phyloP scores from a whole-genome alignment of 129 eudicot species.

The Sambucus nigra region DNA sequence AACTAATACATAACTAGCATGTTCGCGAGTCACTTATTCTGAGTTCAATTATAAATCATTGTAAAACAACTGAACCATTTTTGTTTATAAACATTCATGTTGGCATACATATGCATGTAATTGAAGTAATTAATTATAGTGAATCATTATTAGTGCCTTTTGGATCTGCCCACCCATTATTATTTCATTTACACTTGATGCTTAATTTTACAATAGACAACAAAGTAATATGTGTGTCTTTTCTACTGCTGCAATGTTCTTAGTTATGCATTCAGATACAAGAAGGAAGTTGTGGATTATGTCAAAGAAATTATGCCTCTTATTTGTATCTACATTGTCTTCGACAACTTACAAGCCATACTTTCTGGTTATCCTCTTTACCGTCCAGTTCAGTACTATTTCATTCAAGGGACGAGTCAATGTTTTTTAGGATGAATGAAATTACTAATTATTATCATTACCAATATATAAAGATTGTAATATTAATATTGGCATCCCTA shows the following conservation, averaged over 20 bases:
- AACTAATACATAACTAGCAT: too few species aligned
- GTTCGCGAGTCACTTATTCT: too few species aligned
- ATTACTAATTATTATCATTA: too few species aligned
- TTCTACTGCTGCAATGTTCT: conserved; percentile 21
- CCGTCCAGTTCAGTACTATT: not conserved
- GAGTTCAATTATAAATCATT: too few species aligned
- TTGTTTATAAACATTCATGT: too few species aligned
- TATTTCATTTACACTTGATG: not conserved
- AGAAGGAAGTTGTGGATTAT: conserved; percentile 23
- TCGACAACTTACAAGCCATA: conserved; percentile 25
- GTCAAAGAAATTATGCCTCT: conserved; percentile 21
- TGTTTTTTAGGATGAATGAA: too few species aligned
- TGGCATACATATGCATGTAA: not conserved
- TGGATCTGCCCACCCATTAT: not conserved
- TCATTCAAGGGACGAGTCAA: not conserved
- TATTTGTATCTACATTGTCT: conserved; percentile 25
- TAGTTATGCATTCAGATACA: conserved; percentile 24
- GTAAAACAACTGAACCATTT: too few species aligned
- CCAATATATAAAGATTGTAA: too few species aligned
- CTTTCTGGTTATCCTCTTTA: conserved; percentile 19
- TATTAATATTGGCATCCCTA: too few species aligned
- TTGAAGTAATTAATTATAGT: too few species aligned
- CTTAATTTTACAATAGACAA: not conserved
- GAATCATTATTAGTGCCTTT: not conserved
- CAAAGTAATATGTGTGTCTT: conserved; percentile 6